A percentile compares a stretch with the other conserved stretches of the same genome.
Evolutionary conservation across 2,329 filamentous ascomycete species (phyloP).

Genomic region (Graphiopsis chlorocephala): DNA sequence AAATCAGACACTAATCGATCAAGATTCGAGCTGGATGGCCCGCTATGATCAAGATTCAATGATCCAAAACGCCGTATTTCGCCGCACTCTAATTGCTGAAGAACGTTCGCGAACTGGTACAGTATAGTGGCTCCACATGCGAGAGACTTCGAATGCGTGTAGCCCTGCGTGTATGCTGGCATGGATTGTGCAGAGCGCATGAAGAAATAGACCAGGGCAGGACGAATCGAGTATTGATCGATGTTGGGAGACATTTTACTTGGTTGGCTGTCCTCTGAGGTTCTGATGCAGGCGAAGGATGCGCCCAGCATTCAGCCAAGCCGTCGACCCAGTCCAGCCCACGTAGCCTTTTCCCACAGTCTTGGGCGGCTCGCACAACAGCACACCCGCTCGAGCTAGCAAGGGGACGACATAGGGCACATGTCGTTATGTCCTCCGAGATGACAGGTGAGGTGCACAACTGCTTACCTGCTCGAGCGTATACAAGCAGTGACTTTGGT

Average conservation of each 20-base stretch:
- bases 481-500: background rate
- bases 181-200: background rate
- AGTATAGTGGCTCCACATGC: background rate
- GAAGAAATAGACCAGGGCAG: background rate
- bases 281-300: background rate
- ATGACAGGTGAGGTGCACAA: background rate
- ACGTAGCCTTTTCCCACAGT: background rate
- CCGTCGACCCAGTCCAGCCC: background rate
- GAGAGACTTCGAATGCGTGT: background rate
- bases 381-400: constrained; percentile 3
- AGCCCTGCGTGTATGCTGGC: background rate
- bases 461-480: background rate
- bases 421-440: background rate
- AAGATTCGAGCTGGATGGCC: background rate
- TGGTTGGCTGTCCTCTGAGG: background rate
- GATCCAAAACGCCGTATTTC: background rate
- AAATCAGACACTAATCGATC: background rate
- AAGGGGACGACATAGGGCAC: background rate
- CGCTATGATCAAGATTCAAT: background rate
- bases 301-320: background rate
- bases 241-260: background rate
- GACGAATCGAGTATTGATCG: background rate
- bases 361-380: background rate
- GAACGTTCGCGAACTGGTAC: background rate
- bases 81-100: background rate